Evolutionary conservation across 495 filamentous ascomycete genomes (phyloP), one percentile per base, ranked within the genome.

Genomic region (Geopyxis carbonaria): DNA sequence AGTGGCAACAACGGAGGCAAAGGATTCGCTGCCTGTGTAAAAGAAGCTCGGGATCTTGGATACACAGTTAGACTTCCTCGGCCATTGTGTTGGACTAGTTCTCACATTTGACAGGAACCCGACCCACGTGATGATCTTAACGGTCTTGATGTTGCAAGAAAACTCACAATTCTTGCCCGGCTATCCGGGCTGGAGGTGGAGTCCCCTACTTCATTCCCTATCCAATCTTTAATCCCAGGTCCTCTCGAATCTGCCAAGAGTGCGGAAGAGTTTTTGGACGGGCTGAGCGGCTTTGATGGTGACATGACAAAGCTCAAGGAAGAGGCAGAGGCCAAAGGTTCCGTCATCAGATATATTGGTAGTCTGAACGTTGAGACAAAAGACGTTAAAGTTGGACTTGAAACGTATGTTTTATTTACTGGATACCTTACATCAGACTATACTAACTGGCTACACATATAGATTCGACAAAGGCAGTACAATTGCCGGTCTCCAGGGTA

Each of bases 61-160:
- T 97, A 85, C 61, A 97, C 89, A 5, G 24, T 31, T 15, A 11
- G 4, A 9, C 16, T 11, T 30, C 15, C 27, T 30, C 3, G 3
- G 27, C 27, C 27, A 5, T 5, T 11, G 15, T 11, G 5, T 15
- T 30, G 27, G 11, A 30, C 11, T 30, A 15, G 15, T 11, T 3
- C 27, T 30, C 19, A 11, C 8, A 3, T 24, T 31, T 15, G 11
- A 10, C 19, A 44, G 9, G 89, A 97, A 63, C 89, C 89, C 1
- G 89, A 95, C 56, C 89, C 89, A 29, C 68, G 89, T 29, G 89
- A 95, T 58, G 89, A 95, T 50, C 66, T 97, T 49, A 94, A 97
- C 60, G 89, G 89, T 8, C 67, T 93, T 54, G 89, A 97, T 55
- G 87, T 97, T 16, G 89, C 89, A 19, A 68, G 89, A n/a, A 97